A percentile compares a stretch with the other conserved stretches of the same genome.
Evolutionary conservation across 2,329 filamentous ascomycete species (phyloP).

Genomic region (Penicillium sp.): DNA sequence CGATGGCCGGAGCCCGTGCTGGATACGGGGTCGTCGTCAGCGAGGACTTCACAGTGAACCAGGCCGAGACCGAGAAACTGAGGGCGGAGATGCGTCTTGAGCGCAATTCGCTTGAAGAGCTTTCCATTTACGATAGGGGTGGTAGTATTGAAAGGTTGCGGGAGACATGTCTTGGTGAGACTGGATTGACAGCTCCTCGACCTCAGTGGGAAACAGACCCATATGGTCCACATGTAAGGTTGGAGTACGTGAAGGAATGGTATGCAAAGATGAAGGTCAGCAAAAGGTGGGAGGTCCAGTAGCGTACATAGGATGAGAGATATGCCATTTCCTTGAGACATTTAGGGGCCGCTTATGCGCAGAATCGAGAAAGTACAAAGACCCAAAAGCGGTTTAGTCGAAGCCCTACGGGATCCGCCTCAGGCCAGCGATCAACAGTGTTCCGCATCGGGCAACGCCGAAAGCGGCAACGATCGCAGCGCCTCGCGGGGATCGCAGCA

Average conservation of each 20-base stretch:
- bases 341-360: no score
- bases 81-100: conserved; percentile 31
- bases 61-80: conserved; percentile 36
- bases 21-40: conserved; percentile 50
- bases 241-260: conserved; percentile 48
- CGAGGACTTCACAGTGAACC: conserved; percentile 37
- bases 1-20: conserved; percentile 39
- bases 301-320: not conserved
- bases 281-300: conserved; percentile 9
- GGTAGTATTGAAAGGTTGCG: conserved; percentile 43
- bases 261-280: conserved; percentile 27
- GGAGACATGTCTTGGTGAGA: conserved; percentile 40
- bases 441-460: conserved; percentile 1
- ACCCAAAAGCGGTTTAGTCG: not conserved
- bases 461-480: not conserved
- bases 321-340: conserved; percentile 4
- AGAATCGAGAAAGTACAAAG: conserved; percentile 7
- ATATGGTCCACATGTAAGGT: conserved; percentile 47
- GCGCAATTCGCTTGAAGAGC: conserved; percentile 19
- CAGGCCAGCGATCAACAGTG: not conserved
- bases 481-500: not conserved
- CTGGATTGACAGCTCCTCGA: conserved; percentile 42
- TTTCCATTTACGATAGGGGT: conserved; percentile 44
- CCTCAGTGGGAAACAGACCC: conserved; percentile 47
- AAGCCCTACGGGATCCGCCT: not conserved